These are phyloP conservation scores for Mimosa pudica DNA, from an alignment of 306 rosid genomes.

Conservation along the genomic window DNA sequence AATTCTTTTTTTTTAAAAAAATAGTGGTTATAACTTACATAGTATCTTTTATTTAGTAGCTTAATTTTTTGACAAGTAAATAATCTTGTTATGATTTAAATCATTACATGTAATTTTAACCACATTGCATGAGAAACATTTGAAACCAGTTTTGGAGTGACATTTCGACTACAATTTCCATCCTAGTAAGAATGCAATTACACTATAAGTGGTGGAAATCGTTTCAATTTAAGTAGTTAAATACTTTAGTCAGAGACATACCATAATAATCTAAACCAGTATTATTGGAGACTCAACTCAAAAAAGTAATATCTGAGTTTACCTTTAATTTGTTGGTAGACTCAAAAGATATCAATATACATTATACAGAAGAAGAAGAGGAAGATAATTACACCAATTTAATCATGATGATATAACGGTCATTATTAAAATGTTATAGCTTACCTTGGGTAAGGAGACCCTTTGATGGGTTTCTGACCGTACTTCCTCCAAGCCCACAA, in stretches of 20 bases:
- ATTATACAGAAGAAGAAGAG: not conserved
- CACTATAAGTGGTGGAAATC: not conserved
- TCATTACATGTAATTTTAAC: not conserved
- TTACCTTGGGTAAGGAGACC: conserved; percentile 89
- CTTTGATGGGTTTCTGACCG: conserved; percentile 95
- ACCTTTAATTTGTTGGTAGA: too few relatives aligned
- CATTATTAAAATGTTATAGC: not conserved
- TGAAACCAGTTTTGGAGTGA: not conserved
- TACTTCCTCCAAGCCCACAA: conserved; percentile 96
- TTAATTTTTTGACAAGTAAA: not conserved
- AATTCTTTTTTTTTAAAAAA: too few relatives aligned
- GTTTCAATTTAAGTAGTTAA: not conserved
- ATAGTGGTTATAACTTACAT: not conserved
- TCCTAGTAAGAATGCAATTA: not conserved
- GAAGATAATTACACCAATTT: not conserved
- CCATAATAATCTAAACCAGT: too few relatives aligned
- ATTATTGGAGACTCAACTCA: not conserved
- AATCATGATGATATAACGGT: not conserved
- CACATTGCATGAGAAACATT: not conserved
- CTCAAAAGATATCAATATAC: not conserved
- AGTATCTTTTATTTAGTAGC: not conserved
- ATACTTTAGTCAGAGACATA: not conserved
- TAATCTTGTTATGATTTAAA: not conserved
- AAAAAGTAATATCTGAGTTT: too few relatives aligned
- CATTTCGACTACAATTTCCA: not conserved